These are phyloP conservation scores for Entoloma clypeatum DNA, from an alignment of 1,284 basidiomycete genomes.

Conservation along the genomic window DNA sequence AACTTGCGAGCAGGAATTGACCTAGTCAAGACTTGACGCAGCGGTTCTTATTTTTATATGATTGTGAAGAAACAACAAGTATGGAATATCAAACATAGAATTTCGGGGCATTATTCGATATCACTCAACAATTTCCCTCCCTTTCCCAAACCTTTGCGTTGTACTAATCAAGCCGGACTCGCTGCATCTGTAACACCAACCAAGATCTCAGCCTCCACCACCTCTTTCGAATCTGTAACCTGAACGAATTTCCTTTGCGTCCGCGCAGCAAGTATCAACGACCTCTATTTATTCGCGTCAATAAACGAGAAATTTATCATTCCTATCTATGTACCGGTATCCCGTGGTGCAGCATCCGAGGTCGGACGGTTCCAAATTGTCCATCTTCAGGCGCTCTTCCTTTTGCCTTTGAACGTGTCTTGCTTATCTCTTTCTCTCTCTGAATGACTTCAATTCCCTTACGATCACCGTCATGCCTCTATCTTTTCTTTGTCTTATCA, in stretches of 20 bases:
- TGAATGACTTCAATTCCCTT: constrained; percentile 3
- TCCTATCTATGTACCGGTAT: constrained; percentile 17
- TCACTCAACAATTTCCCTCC: constrained; percentile 12
- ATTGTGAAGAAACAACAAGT: constrained; percentile 9
- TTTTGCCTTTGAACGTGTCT: constrained; percentile 6
- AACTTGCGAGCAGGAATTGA: constrained; percentile 48
- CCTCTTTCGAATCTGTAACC: constrained; percentile 17
- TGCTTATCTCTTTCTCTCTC: constrained; percentile 11
- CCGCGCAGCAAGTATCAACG: constrained; percentile 13
- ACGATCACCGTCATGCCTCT: constrained; percentile 1
- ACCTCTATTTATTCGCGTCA: constrained; percentile 16
- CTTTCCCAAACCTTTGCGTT: constrained; percentile 25
- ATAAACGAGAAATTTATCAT: constrained; percentile 18
- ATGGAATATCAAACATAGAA: constrained; percentile 25
- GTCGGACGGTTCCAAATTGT: constrained; percentile 19
- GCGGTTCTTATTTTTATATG: constrained; percentile 4
- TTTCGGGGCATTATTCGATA: constrained; percentile 10
- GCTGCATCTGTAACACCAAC: constrained; percentile 36
- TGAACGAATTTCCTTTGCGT: constrained; percentile 13
- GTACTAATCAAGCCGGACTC: constrained; percentile 35
- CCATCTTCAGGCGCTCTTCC: constrained; percentile 8
- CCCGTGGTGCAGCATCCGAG: constrained; percentile 12
- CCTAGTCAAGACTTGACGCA: constrained; percentile 39
- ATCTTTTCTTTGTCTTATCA: constrained; percentile 3
- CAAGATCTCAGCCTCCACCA: constrained; percentile 22